Evolutionary conservation across 2,329 filamentous ascomycete genomes (phyloP).

Genomic region (Penicillium sp.): DNA sequence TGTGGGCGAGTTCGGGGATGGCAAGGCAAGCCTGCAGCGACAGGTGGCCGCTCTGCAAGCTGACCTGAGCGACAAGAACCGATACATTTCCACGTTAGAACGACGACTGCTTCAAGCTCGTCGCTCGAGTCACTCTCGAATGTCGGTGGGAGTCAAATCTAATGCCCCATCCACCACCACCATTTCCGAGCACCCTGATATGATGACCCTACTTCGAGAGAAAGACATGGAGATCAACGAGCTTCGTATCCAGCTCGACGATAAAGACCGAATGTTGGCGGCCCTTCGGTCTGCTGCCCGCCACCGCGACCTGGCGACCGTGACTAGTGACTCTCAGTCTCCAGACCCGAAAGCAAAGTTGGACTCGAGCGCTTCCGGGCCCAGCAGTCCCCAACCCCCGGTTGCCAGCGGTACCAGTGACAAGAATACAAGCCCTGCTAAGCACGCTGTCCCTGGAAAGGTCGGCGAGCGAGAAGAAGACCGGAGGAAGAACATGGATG

Average conservation of each 20-base stretch:
- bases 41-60: slow-evolving; percentile 90
- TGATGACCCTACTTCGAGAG: slow-evolving; percentile 73
- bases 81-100: slow-evolving; percentile 92
- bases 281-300: slow-evolving; percentile 83
- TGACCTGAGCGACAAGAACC: slow-evolving; percentile 95
- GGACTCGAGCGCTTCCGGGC: slow-evolving; percentile 33
- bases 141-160: slow-evolving; percentile 71
- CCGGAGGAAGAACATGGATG: slow-evolving; percentile 73
- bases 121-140: slow-evolving; percentile 82
- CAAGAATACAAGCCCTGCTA: slow-evolving; percentile 30
- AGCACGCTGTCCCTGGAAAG: slow-evolving; percentile 36
- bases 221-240: slow-evolving; percentile 93
- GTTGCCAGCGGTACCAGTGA: slow-evolving; percentile 19
- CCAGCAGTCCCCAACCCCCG: slow-evolving; percentile 23
- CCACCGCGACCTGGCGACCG: slow-evolving; percentile 79
- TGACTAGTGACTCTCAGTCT: slow-evolving; percentile 42
- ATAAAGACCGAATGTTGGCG: slow-evolving; percentile 91
- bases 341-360: slow-evolving; percentile 34
- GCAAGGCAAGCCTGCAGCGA: slow-evolving; percentile 75
- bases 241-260: slow-evolving; percentile 83
- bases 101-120: slow-evolving; percentile 88
- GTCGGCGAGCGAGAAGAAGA: slow-evolving; percentile 37
- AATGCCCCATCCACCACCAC: slow-evolving; percentile 62
- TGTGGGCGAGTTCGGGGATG: slow-evolving; percentile 83
- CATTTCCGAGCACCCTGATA: slow-evolving; percentile 73